Base-by-base conservation (phyloP, 1,284 basidiomycete species). In the Cryptococcus sp. region DNA sequence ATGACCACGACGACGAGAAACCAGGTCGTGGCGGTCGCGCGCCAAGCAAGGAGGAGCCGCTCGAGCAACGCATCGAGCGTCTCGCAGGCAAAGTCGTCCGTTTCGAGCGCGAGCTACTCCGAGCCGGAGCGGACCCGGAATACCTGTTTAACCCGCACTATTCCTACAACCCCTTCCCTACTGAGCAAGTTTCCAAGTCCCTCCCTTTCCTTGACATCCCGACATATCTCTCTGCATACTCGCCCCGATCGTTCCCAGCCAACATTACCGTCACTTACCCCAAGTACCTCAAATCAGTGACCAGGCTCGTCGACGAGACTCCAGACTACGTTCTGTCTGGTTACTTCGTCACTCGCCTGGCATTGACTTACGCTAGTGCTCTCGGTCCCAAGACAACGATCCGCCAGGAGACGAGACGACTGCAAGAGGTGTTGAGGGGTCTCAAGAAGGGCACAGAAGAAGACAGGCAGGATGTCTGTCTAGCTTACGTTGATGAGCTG, bases 401-500 rank as follows among this genome's bases (percentile, higher is more conserved):
- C 35, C 88, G 90, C 85, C 83, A 87, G 75, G 86, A 88, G 11
- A 83, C 86, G 54, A 83, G 88, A 16, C 80, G 82, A 31, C 81
- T 96, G 47, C 78, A 85, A 46, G 90, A 93, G 74, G 80, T 83
- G 38, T 80, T 96, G 47, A 84, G 83, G 45, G 95, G 95, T 3
- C 85, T 96, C 70, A 92, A 92, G 79, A 88, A 88, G 62, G 95
- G 93, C 44, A 89, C 88, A 2, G 82, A 89, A 42, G 88, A 89
- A 56, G 89, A 95, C 69, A 84, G 95, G 35, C 84, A 86, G 38
- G 89, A 93, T 68, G 68, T 79, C 38, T 85, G 84, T 63, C 68
- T 83, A 19, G 64, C 64, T 8, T 70, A 74, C 31, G 72, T 83
- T 5, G 77, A 81, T 55, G 66, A 74, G 7, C 72, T 80, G 15